phyloP scores from a whole-genome alignment of 2,329 filamentous ascomycete genomes.

The Monosporascus sp. region DNA sequence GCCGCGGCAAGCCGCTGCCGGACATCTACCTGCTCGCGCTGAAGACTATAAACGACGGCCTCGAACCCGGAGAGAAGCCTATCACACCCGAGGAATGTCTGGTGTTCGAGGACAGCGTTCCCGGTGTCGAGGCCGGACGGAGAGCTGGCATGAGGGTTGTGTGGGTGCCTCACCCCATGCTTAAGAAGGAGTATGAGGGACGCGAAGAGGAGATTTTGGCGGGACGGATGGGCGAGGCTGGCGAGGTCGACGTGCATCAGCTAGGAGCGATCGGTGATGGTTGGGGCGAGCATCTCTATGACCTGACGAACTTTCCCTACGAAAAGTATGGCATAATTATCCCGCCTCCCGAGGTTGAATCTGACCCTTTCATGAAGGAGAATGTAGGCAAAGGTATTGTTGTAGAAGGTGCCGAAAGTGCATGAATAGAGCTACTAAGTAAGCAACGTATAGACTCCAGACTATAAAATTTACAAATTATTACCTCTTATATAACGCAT shows the following conservation, averaged over 20 bases:
- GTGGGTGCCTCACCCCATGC: slow-evolving; percentile 81
- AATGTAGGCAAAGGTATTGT: slow-evolving; percentile 20
- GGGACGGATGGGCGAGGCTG: slow-evolving; percentile 68
- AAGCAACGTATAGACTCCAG: too few species aligned
- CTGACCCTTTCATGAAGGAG: slow-evolving; percentile 38
- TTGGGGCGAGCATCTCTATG: slow-evolving; percentile 52
- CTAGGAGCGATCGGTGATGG: slow-evolving; percentile 54
- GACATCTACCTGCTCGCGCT: slow-evolving; percentile 92
- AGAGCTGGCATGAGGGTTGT: slow-evolving; percentile 92
- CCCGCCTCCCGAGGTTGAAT: slow-evolving; percentile 37
- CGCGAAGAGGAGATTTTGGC: slow-evolving; percentile 79
- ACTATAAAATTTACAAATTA: too few species aligned
- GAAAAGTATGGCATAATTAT: slow-evolving; percentile 54
- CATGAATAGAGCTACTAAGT: not conserved
- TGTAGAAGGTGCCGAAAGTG: slow-evolving; percentile 5
- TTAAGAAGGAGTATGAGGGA: slow-evolving; percentile 70
- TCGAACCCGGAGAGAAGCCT: slow-evolving; percentile 55
- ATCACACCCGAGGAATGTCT: slow-evolving; percentile 83
- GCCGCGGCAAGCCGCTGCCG: slow-evolving; percentile 87
- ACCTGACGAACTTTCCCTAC: slow-evolving; percentile 52
- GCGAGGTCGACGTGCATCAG: slow-evolving; percentile 48
- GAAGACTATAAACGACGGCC: slow-evolving; percentile 72
- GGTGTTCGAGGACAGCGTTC: slow-evolving; percentile 93
- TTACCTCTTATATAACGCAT: too few species aligned
- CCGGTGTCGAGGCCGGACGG: slow-evolving; percentile 84